phyloP scores from a whole-genome alignment of 805 yeast species.

The Schizosaccharomyces japonicus region DNA sequence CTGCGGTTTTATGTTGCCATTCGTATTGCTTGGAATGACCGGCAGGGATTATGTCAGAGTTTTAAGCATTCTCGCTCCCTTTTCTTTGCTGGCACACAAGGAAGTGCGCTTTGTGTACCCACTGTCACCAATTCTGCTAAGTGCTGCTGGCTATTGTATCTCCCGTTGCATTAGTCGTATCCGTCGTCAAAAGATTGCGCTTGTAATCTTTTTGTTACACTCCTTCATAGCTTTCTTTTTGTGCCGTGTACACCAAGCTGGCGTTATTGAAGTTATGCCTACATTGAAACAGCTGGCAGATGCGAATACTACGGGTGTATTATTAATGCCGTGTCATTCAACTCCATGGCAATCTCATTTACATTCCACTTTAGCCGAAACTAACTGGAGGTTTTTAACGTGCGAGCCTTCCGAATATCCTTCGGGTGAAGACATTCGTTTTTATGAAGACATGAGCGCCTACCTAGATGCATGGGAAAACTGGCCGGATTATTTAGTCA shows the following conservation, averaged over 20 bases:
- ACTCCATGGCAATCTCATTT: constrained; percentile 83
- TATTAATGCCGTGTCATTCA: constrained; percentile 88
- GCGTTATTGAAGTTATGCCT: constrained; percentile 47
- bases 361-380: constrained; percentile 26
- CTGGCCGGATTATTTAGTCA: constrained; percentile 55
- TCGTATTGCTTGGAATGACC: constrained; percentile 16
- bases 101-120: constrained; percentile 81
- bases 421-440: constrained; percentile 62
- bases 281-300: constrained; percentile 22
- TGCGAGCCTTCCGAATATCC: constrained; percentile 69
- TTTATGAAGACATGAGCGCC: constrained; percentile 40
- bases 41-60: not conserved
- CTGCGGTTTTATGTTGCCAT: constrained; percentile 44
- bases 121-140: constrained; percentile 46
- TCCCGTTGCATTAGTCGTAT: not conserved
- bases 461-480: constrained; percentile 20
- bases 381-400: constrained; percentile 48
- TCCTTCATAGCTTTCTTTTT: constrained; percentile 24
- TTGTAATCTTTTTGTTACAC: constrained; percentile 6
- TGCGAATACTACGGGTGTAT: constrained; percentile 35
- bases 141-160: constrained; percentile 17
- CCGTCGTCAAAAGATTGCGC: constrained; percentile 13
- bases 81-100: constrained; percentile 56
- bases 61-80: constrained; percentile 24
- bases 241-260: constrained; percentile 58